Evolutionary conservation across 2,329 filamentous ascomycete genomes (phyloP).

Genomic region (Stachybotrys chartarum): DNA sequence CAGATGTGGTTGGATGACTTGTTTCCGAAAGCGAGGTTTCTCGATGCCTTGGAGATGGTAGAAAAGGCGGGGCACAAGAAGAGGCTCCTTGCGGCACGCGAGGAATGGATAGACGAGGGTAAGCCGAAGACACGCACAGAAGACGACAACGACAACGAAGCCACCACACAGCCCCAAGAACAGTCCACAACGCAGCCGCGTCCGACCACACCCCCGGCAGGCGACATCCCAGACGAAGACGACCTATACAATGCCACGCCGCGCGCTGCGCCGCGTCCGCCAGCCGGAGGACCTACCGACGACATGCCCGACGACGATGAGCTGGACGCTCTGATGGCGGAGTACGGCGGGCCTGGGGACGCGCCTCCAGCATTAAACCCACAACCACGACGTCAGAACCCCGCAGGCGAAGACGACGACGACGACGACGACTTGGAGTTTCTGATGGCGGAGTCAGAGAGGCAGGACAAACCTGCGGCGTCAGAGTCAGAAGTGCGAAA

Average conservation of each 20-base stretch:
- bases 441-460: constrained; percentile 43
- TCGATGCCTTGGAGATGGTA: constrained; percentile 81
- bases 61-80: constrained; percentile 90
- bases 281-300: constrained; percentile 21
- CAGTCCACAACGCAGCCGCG: constrained; percentile 17
- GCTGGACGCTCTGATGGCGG: constrained; percentile 47
- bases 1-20: constrained; percentile 96
- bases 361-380: constrained; percentile 4
- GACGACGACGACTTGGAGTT: constrained; percentile 39
- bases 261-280: constrained; percentile 8
- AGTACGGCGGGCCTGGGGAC: constrained; percentile 27
- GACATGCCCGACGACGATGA: constrained; percentile 36
- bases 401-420: constrained; percentile 5
- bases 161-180: constrained; percentile 7
- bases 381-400: background rate
- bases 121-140: constrained; percentile 41
- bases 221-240: constrained; percentile 7
- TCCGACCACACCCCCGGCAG: constrained; percentile 17
- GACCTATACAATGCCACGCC: background rate
- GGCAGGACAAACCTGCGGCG: constrained; percentile 7
- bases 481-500: constrained; percentile 1
- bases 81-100: constrained; percentile 64
- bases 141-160: constrained; percentile 16
- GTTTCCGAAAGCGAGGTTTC: constrained; percentile 89
- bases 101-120: constrained; percentile 77